Base-by-base conservation (phyloP, 2,329 filamentous ascomycete genomes). In the Allantophomopsis lycopodina region DNA sequence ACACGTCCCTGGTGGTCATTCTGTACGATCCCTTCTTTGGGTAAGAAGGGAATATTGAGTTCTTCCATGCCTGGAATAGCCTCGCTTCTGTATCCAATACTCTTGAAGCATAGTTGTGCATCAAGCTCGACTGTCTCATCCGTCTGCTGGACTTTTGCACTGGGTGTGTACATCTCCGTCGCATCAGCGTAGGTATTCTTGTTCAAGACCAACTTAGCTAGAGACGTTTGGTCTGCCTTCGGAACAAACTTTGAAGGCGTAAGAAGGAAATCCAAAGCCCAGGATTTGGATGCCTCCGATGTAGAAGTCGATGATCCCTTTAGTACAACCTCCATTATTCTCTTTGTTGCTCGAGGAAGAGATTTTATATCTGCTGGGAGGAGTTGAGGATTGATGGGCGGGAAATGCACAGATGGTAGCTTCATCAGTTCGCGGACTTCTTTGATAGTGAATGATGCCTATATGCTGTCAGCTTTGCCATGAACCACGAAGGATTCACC, bases 371-470 rank as follows among this genome's bases (percentile, higher is more conserved):
- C 69, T 1, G 68, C 52, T 0, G 87, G 86, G 36, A 91, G 66
- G 6, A 94, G 64, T 1, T 69, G 63, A 42, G 63, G 58, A 40
- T 83, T 71, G 20, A 89, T 66, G 2, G 81, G 73, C 40, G 79
- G 69, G 52, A 94, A 93, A 12, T 69, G 71, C 8, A 93, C 79
- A 1, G 64, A 65, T 0, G 76, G 71, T 2, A 96, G 68, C 37
- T 83, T 81, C 62, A 94, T 78, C 4, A 98, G 64, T 59, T 98
- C 91, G 30, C 91, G 77, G 13, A 86, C 64, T 63, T 98, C 91
- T 59, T 95, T 96, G 57, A 94, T 94, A 0, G 89, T 95, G 52
- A 94, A 96, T 1, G 91, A 79, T 17, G 86, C 89, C 79, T 89
- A 39, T 3, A 38, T 42, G 43, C 20, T 30, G n/a, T 47, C 21